These are phyloP conservation scores for Penicillium sp. DNA, from an alignment of 2,329 filamentous ascomycete genomes.

Conservation along the genomic window DNA sequence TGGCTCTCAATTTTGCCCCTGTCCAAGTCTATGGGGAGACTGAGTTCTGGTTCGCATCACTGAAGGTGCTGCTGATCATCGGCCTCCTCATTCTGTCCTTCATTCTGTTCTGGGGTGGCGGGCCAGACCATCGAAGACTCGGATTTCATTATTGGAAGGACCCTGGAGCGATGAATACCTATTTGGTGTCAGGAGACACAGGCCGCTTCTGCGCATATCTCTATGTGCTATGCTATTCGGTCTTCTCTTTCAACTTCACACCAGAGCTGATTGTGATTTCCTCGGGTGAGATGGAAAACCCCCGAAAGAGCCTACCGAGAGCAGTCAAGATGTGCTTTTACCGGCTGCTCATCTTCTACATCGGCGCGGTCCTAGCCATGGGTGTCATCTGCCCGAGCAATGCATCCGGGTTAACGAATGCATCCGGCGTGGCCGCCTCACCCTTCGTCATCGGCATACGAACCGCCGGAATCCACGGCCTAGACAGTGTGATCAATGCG, in stretches of 20 bases:
- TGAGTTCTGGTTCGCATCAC: conserved; percentile 60
- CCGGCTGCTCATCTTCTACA: conserved; percentile 4
- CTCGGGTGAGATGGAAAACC: conserved; percentile 72
- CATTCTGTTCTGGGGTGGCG: conserved; percentile 16
- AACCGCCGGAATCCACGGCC: conserved; percentile 57
- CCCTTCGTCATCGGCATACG: conserved; percentile 39
- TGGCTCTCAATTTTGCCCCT: no score
- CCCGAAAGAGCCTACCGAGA: conserved; percentile 51
- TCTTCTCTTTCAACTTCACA: conserved; percentile 70
- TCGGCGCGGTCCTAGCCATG: background rate
- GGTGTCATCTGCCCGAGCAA: conserved; percentile 3
- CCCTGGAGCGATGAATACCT: conserved; percentile 55
- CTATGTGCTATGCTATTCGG: conserved; percentile 40
- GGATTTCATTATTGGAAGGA: conserved; percentile 64
- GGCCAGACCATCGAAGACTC: conserved; percentile 50
- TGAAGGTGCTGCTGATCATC: conserved; percentile 60
- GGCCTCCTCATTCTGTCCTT: conserved; percentile 28
- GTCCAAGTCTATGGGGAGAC: no score
- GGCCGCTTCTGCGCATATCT: conserved; percentile 20
- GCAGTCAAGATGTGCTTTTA: background rate
- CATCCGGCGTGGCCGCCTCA: conserved; percentile 48
- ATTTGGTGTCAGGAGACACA: conserved; percentile 40
- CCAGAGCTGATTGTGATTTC: conserved; percentile 72
- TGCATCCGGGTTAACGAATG: conserved; percentile 34
- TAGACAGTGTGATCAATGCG: conserved; percentile 68